These are phyloP conservation scores for Cytospora mali DNA, from an alignment of 2,329 filamentous ascomycete species.

Conservation along the genomic window DNA sequence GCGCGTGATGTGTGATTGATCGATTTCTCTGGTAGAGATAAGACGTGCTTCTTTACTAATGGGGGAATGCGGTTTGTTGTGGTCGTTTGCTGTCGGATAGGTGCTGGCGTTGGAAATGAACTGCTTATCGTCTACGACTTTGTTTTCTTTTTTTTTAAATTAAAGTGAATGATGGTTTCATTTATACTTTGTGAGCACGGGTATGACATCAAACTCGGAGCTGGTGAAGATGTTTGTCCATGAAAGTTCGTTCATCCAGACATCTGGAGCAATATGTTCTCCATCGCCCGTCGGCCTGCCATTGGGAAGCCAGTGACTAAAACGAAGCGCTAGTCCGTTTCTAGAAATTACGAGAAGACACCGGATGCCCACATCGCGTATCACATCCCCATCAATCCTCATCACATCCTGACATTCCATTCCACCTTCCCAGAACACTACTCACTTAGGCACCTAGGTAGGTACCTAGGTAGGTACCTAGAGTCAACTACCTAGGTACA, in stretches of 20 bases:
- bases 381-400: slow-evolving; percentile 7
- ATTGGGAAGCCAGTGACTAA: not conserved
- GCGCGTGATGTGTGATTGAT: slow-evolving; percentile 8
- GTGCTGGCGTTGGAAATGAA: not conserved
- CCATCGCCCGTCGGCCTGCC: not conserved
- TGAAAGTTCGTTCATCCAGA: not conserved
- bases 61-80: not conserved
- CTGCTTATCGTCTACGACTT: not conserved
- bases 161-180: not conserved
- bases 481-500: no score
- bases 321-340: slow-evolving; percentile 15
- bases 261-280: not conserved
- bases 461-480: no score
- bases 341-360: slow-evolving; percentile 26
- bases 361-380: not conserved
- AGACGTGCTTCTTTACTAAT: not conserved
- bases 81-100: slow-evolving; percentile 17
- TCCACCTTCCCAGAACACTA: not conserved
- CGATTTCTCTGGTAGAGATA: not conserved
- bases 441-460: no score
- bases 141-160: no score
- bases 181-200: not conserved
- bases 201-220: no score
- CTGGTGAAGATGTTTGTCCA: not conserved
- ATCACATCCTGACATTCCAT: no score